phyloP scores from a whole-genome alignment of 768 basidiomycete species.

The Tricholoma matsutake region DNA sequence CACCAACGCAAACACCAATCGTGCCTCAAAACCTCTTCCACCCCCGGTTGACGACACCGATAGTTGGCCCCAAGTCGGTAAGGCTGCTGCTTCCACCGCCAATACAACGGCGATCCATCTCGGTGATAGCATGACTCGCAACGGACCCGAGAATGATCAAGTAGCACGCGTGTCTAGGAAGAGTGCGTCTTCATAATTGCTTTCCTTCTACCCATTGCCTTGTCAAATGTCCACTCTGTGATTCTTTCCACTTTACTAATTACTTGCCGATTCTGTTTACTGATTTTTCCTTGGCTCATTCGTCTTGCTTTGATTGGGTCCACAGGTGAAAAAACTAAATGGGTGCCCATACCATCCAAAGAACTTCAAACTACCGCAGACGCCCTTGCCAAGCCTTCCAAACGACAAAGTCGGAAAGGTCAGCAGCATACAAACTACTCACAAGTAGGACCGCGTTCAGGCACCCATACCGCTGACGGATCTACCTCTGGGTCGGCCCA shows the following conservation, averaged over 20 bases:
- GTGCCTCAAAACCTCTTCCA: slow-evolving; percentile 22
- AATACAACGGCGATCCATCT: slow-evolving; percentile 9
- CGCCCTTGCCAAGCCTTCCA: slow-evolving; percentile 21
- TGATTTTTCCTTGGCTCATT: background rate
- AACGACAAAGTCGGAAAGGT: slow-evolving; percentile 23
- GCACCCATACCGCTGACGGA: slow-evolving; percentile 1
- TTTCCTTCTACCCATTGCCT: background rate
- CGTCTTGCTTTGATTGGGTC: background rate
- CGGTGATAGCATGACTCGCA: slow-evolving; percentile 10
- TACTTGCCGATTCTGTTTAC: slow-evolving; percentile 1
- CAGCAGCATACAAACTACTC: slow-evolving; percentile 5
- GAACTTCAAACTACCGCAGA: slow-evolving; percentile 56
- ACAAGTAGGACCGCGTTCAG: slow-evolving; percentile 6
- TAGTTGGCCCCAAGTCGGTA: slow-evolving; percentile 46
- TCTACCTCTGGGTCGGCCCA: slow-evolving; percentile 12
- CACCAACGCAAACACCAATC: slow-evolving; percentile 18
- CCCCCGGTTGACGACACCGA: slow-evolving; percentile 32
- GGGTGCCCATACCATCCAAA: slow-evolving; percentile 55
- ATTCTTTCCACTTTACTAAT: background rate
- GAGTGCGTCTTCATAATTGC: slow-evolving; percentile 19
- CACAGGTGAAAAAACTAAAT: slow-evolving; percentile 55
- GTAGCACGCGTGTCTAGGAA: slow-evolving; percentile 17
- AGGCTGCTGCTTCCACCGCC: slow-evolving; percentile 17
- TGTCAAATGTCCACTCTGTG: background rate
- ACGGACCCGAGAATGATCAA: background rate